Conservation (phyloP, 2,329 filamentous ascomycete genomes). For the Calonectria hawksworthii region DNA sequence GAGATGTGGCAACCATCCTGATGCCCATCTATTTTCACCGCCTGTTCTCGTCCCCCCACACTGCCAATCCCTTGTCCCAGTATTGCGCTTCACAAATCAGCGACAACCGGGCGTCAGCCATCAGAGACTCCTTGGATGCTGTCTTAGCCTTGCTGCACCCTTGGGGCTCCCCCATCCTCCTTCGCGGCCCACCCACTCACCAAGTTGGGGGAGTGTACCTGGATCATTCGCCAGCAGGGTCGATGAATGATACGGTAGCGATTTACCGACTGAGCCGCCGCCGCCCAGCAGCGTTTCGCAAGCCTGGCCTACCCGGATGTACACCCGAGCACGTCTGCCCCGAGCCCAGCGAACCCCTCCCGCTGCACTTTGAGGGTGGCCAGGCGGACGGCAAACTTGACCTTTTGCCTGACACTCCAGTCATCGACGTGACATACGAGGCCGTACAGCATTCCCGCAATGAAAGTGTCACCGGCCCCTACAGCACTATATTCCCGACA, state of each 20-base stretch:
- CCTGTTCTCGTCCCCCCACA: conserved; percentile 43
- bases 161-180: conserved; percentile 24
- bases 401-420: conserved; percentile 63
- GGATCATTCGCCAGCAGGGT: conserved; percentile 35
- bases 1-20: conserved; percentile 28
- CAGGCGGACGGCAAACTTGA: conserved; percentile 74
- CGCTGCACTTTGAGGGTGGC: conserved; percentile 77
- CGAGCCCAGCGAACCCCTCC: conserved; percentile 74
- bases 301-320: conserved; percentile 28
- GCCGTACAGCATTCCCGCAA: conserved; percentile 78
- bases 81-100: conserved; percentile 39
- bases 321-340: conserved; percentile 44
- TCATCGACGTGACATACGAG: conserved; percentile 63
- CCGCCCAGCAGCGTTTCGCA: conserved; percentile 24
- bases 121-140: conserved; percentile 28
- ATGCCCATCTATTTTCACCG: conserved; percentile 44
- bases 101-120: conserved; percentile 35
- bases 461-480: conserved; percentile 83
- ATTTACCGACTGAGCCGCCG: conserved; percentile 35
- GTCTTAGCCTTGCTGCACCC: conserved; percentile 29
- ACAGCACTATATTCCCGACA: conserved; percentile 67
- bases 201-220: conserved; percentile 30
- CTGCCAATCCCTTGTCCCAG: conserved; percentile 35
- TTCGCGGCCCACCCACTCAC: conserved; percentile 37
- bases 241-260: conserved; percentile 14